A percentile compares a stretch with the other conserved stretches of the same genome.
These are phyloP conservation scores for Helotiales sp. DNA, from an alignment of 2,329 filamentous ascomycete species.

Conservation along the genomic window DNA sequence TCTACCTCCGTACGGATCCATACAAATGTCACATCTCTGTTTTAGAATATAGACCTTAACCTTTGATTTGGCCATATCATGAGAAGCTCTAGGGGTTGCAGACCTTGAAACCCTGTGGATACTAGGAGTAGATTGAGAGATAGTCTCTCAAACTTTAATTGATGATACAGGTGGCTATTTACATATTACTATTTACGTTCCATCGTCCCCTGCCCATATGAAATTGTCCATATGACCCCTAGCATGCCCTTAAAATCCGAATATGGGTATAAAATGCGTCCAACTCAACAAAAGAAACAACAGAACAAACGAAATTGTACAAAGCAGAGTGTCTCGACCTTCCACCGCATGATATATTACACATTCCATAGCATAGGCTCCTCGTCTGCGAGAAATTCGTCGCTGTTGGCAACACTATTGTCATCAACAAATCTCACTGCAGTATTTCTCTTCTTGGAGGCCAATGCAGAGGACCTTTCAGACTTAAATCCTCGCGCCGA, in stretches of 20 bases:
- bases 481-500: conserved; percentile 20
- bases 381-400: conserved; percentile 27
- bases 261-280: conserved; percentile 23
- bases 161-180: conserved; percentile 1
- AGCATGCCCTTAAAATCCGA: neutral
- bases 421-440: conserved; percentile 34
- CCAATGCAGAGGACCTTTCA: conserved; percentile 12
- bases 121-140: neutral
- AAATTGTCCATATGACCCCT: neutral
- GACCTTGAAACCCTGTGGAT: neutral
- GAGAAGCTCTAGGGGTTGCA: neutral
- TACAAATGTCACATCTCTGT: neutral
- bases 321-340: neutral
- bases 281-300: conserved; percentile 7
- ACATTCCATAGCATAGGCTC: conserved; percentile 31
- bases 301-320: conserved; percentile 15
- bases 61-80: neutral
- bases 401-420: conserved; percentile 3
- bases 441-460: conserved; percentile 22
- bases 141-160: neutral
- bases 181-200: conserved; percentile 13
- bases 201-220: conserved; percentile 2
- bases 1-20: neutral
- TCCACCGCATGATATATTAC: conserved; percentile 16
- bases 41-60: neutral